phyloP scores from a whole-genome alignment of 2,329 filamentous ascomycete genomes.

The Trichothecium roseum region DNA sequence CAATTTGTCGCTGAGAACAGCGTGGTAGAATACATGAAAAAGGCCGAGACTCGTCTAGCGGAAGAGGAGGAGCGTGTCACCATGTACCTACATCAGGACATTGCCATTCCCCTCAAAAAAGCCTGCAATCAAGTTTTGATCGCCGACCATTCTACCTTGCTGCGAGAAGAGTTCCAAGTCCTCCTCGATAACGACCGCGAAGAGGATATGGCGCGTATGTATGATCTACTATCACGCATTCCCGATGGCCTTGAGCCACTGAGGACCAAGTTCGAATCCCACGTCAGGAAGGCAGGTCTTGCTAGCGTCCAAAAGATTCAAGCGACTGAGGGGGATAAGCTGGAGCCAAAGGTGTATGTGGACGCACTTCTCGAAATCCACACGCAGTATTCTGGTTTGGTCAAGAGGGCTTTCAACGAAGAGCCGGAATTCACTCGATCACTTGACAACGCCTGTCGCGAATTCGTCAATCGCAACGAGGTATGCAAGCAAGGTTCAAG shows the following conservation, averaged over 20 bases:
- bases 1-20: slow-evolving; percentile 94
- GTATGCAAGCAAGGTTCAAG: slow-evolving; percentile 90
- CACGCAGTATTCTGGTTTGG: slow-evolving; percentile 81
- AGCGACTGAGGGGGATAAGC: slow-evolving; percentile 70
- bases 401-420: slow-evolving; percentile 85
- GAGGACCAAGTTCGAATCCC: slow-evolving; percentile 76
- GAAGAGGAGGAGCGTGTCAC: slow-evolving; percentile 93
- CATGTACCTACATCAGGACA: slow-evolving; percentile 86
- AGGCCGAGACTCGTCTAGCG: slow-evolving; percentile 78
- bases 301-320: slow-evolving; percentile 86
- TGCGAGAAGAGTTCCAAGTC: slow-evolving; percentile 91
- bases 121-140: slow-evolving; percentile 85
- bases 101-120: slow-evolving; percentile 72
- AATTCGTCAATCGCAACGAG: slow-evolving; percentile 96
- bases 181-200: slow-evolving; percentile 89
- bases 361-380: slow-evolving; percentile 92
- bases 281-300: slow-evolving; percentile 83
- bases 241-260: slow-evolving; percentile 86
- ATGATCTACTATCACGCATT: slow-evolving; percentile 79
- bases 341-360: slow-evolving; percentile 95
- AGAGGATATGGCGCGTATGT: slow-evolving; percentile 95
- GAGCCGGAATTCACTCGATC: slow-evolving; percentile 96
- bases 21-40: slow-evolving; percentile 99
- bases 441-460: slow-evolving; percentile 90
- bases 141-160: slow-evolving; percentile 71